A percentile compares a stretch with the other conserved stretches of the same genome.
phyloP scores from a whole-genome alignment of 495 filamentous ascomycete genomes.

The Podospora pseudoanserina region DNA sequence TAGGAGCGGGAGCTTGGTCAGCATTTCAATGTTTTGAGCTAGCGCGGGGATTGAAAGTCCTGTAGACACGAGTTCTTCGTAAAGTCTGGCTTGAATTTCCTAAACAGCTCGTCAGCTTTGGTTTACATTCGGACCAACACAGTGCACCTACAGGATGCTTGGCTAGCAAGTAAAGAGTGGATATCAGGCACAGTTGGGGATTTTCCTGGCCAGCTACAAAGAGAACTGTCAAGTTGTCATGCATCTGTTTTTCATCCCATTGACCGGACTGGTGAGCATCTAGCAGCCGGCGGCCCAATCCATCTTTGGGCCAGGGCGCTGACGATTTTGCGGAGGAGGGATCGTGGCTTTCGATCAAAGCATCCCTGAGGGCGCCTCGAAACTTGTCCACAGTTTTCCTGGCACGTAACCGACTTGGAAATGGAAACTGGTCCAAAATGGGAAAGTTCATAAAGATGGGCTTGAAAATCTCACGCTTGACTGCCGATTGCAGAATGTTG shows the following conservation, averaged over 20 bases:
- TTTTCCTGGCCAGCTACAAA: conserved; percentile 44
- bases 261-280: conserved; percentile 10
- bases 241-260: conserved; percentile 27
- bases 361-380: conserved; percentile 15
- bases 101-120: neutral
- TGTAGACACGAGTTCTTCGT: conserved; percentile 8
- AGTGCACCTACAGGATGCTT: conserved; percentile 22
- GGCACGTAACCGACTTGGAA: conserved; percentile 24
- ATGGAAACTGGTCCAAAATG: conserved; percentile 28
- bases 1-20: conserved; percentile 16
- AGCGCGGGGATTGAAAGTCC: neutral
- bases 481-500: conserved; percentile 26
- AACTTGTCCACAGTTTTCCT: conserved; percentile 15
- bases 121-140: neutral
- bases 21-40: neutral
- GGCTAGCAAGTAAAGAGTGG: conserved; percentile 35
- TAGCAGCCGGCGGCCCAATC: conserved; percentile 16
- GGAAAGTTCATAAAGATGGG: conserved; percentile 41
- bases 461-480: conserved; percentile 39
- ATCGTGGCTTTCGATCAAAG: conserved; percentile 11
- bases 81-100: conserved; percentile 12
- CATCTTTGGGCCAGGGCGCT: conserved; percentile 1
- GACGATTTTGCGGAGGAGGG: neutral
- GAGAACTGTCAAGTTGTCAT: conserved; percentile 34
- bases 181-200: conserved; percentile 33